Evolutionary conservation across 768 basidiomycete species (phyloP), one percentile per base, ranked within the genome.

Genomic region (Lepiota brunneoincarnata): DNA sequence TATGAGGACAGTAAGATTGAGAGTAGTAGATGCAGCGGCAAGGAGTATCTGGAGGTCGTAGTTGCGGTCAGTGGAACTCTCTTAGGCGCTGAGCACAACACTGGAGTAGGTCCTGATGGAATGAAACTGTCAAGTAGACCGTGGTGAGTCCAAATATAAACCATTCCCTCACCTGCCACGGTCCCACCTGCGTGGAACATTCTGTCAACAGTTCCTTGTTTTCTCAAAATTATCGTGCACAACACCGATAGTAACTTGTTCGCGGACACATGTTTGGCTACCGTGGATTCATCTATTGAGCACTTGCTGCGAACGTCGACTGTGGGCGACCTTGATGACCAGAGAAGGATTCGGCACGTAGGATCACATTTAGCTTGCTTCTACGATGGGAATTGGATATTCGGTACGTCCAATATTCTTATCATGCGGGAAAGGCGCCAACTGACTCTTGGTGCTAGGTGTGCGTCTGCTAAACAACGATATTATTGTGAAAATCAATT

Each of bases 351-450:
- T 57, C 75, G 77, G 38, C 81, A 87, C 58, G 73, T 88, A 35
- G 79, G 86, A 3, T 89, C 89, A 1, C 89, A 91, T 62, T 60
- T 91, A 59, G 87, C 80, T 1, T 91, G 89, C 61, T 91, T 84
- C 75, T 60, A 78, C 54, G 87, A 83, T 4, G 89, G 89, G 12
- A 91, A 90, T 64, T 90, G 86, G 87, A 70, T 90, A 46, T 69
- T 86, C 2, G 84, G 83, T 82, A 49, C 15, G 68, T 54, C 35
- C 3, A 20, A n/a, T n/a, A 37, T 42, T 1, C 11, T 24, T n/a
- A 11, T 3, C 20, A 18, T 23, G 17, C 39, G 14, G 9, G 15
- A 20, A 34, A 24, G 14, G n/a, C 34, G 12, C 31, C 17, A 41
- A 49, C 38, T 43, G 5, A 55, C 18, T 6, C 53, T 17, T 40